Percentiles rank a stretch among this genome's conserved stretches.
These are phyloP conservation scores for Schwanniomyces vanrijiae DNA, from an alignment of 805 yeast genomes.

Conservation along the genomic window DNA sequence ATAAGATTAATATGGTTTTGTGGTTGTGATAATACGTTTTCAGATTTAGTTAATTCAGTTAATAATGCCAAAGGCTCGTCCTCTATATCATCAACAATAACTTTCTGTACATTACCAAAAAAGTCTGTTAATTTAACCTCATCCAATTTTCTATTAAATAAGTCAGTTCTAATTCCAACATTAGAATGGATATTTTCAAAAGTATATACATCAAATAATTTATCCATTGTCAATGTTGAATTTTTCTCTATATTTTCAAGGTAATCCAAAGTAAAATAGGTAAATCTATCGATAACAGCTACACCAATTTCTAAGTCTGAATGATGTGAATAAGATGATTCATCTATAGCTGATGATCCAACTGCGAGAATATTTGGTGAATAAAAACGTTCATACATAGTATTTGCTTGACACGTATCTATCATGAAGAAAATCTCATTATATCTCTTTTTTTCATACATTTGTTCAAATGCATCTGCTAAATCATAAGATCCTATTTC, in stretches of 20 bases:
- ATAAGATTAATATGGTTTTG: neutral
- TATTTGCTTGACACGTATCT: constrained; percentile 98
- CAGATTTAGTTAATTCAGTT: neutral
- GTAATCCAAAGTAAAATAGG: constrained; percentile 86
- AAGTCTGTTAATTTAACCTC: constrained; percentile 86
- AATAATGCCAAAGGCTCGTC: constrained; percentile 34
- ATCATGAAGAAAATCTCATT: constrained; percentile 96
- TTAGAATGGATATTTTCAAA: constrained; percentile 85
- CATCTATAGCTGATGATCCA: constrained; percentile 86
- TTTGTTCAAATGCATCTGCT: constrained; percentile 96
- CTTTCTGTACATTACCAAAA: constrained; percentile 87
- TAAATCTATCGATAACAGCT: constrained; percentile 95
- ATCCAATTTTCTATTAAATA: constrained; percentile 62
- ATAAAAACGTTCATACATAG: constrained; percentile 91
- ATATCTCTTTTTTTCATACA: constrained; percentile 94
- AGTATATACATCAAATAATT: constrained; percentile 81
- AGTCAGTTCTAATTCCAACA: constrained; percentile 88
- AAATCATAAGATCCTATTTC: constrained; percentile 93
- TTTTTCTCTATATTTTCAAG: constrained; percentile 78
- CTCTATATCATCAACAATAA: constrained; percentile 59
- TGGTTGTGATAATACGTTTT: neutral
- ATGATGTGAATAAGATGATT: constrained; percentile 92
- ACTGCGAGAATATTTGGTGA: constrained; percentile 91
- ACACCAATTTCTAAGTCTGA: constrained; percentile 96
- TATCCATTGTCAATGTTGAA: constrained; percentile 74